These are phyloP conservation scores for Amanita brunnescens DNA, from an alignment of 768 basidiomycete genomes.

Conservation along the genomic window DNA sequence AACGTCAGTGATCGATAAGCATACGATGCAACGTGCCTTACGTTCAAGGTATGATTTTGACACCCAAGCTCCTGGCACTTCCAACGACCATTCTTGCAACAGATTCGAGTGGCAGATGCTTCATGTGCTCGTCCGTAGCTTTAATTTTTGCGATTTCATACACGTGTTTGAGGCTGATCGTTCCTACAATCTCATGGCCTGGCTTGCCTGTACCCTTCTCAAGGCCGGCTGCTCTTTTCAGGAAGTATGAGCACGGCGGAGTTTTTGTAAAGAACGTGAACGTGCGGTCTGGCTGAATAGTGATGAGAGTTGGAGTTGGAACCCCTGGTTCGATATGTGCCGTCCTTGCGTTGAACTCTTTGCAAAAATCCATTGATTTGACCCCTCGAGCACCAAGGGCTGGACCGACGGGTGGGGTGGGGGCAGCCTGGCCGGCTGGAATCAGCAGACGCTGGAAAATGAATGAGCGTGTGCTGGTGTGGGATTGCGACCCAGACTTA, in stretches of 20 bases:
- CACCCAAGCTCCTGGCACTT: conserved; percentile 80
- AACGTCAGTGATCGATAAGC: conserved; percentile 7
- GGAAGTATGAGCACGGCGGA: conserved; percentile 81
- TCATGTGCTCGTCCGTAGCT: conserved; percentile 81
- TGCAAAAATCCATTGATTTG: conserved; percentile 99
- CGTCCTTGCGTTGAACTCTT: conserved; percentile 98
- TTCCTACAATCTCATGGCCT: conserved; percentile 69
- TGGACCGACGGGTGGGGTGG: conserved; percentile 93
- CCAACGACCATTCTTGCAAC: conserved; percentile 86
- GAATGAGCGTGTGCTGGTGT: conserved; percentile 11
- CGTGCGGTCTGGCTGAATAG: conserved; percentile 88
- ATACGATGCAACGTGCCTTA: neutral
- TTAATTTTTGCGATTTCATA: conserved; percentile 99
- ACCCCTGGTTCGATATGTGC: conserved; percentile 78
- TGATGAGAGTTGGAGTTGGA: conserved; percentile 88
- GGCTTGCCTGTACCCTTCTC: conserved; percentile 85
- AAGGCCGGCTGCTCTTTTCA: conserved; percentile 85
- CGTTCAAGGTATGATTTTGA: conserved; percentile 76
- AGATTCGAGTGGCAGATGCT: conserved; percentile 77
- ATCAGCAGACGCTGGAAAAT: conserved; percentile 61
- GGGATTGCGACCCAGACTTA: conserved; percentile 28
- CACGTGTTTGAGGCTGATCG: conserved; percentile 90
- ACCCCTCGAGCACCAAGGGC: conserved; percentile 97
- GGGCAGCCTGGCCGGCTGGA: conserved; percentile 90
- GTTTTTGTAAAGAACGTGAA: conserved; percentile 92